Base-by-base conservation (phyloP, 2,329 filamentous ascomycete species). In the Xylaria hypoxylon region DNA sequence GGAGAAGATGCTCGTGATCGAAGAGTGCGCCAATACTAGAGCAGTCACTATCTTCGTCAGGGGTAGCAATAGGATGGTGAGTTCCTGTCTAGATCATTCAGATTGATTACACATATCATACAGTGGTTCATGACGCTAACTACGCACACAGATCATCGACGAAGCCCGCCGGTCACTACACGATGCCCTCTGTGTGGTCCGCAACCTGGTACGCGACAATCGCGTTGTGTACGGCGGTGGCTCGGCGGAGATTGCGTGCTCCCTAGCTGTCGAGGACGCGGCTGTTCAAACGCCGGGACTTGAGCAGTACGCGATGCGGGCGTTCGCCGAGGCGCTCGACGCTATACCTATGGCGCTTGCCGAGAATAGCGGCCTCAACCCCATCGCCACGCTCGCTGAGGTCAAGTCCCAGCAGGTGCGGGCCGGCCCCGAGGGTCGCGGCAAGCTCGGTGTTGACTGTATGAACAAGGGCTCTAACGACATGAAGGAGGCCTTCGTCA, bases 1-100 rank as follows among this genome's bases (percentile, higher is more conserved):
- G 77, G 96, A 99, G 82, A 98, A 99, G 89, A 99, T 99, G 96
- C 86, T 99, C 74, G 93, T 99, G 64, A 99, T 99, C 75, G 96
- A 99, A 83, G 96, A 99, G 82, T 99, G 96, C 78, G 96, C 96
- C 77, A 99, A 99, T 84, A 97, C 93, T 65, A 87, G 96, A 75
- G 96, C 96, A 50, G 96, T 99, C 67, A 99, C 96, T 2, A 90
- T 97, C 62, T 99, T 99, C 80, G 92, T 99, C 67, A 88, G 96
- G 76, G 96, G 96, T 76, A 97, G 94, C 86, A 99, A 99, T 88
- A 99, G 98, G 87, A 99, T 99, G 96, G 93, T 95, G 81, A 78
- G 86, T 80, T 50, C 10, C 7, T 24, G 33, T 51, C 7, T 19
- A 52, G 5, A 57, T 35, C 8, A 40, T 2, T n/a, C 3, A 15